Evolutionary conservation across 2,329 filamentous ascomycete species (phyloP), one percentile per base, ranked within the genome.

Genomic region (Alternaria burnsii): DNA sequence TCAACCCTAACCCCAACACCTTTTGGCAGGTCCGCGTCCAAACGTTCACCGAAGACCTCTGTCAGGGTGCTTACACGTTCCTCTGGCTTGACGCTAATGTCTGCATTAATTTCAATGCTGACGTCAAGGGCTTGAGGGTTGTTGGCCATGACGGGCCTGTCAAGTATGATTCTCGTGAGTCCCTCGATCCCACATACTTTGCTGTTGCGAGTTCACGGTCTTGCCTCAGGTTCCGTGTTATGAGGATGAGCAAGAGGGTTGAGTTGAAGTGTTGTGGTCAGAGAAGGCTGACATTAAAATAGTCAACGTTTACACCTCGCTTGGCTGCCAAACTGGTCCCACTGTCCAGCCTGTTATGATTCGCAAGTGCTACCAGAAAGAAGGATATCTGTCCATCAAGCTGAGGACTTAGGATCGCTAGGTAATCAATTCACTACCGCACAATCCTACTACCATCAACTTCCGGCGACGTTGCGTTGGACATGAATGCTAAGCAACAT

Each of bases 161-260:
- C 10, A n/a, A 22, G 10, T 18, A 50, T 5, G 18, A 26, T 16
- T 20, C 30, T 50, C 14, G 46, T 50, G 16, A 16, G 46, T 36
- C 7, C 2, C 16, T 38, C 0, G 0, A 4, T 10, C 14, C 6
- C 14, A 36, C 14, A 3, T 7, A 5, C 14, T 12, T 36, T 36
- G 10, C 30, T 2, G 11, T 32, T 10, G 9, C 30, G 30, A 32
- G 5, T 11, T 12, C 9, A 4, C 11, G 0, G 0, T 12, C 11
- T 12, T 12, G 10, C 30, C 32, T 36, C 11, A 14, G 14, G 6
- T 6, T 0, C 0, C 14, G 3, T 6, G 6, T 38, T 0, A n/a
- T n/a, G 0, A 16, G 16, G 16, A 38, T 38, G 34, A 0, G 16
- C 4, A 0, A 3, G 0, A 11, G 1, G 34, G 16, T n/a, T n/a